A percentile compares a stretch with the other conserved stretches of the same genome.
Evolutionary conservation across 2,329 filamentous ascomycete species (phyloP).

Genomic region (Hypomyces perniciosus): DNA sequence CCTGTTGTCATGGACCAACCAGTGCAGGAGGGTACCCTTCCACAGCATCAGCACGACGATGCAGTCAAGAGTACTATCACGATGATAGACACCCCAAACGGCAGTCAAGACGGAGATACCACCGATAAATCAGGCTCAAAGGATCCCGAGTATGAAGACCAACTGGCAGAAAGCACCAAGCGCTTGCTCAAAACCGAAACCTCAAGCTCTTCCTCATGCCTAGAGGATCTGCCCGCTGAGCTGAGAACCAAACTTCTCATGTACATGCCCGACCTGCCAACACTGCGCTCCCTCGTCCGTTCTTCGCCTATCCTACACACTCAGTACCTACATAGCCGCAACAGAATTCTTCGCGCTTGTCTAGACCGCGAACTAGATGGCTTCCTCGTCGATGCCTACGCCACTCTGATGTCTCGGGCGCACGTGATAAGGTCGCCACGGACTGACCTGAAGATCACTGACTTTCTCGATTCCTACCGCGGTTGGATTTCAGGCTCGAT

Average conservation of each 20-base stretch:
- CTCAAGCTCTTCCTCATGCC: background rate
- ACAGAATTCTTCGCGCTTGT: slow-evolving; percentile 14
- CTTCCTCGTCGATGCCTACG: slow-evolving; percentile 18
- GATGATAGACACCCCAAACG: too few relatives aligned
- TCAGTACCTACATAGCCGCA: slow-evolving; percentile 16
- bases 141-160: background rate
- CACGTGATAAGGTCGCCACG: slow-evolving; percentile 7
- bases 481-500: slow-evolving; percentile 2
- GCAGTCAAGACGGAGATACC: too few relatives aligned
- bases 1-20: too few relatives aligned
- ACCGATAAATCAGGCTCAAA: background rate
- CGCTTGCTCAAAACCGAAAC: background rate
- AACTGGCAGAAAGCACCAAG: background rate
- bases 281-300: slow-evolving; percentile 12
- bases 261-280: slow-evolving; percentile 12
- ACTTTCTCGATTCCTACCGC: slow-evolving; percentile 7
- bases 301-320: slow-evolving; percentile 18
- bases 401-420: slow-evolving; percentile 13
- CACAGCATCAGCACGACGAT: too few relatives aligned
- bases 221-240: background rate
- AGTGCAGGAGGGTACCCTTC: too few relatives aligned
- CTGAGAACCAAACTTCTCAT: slow-evolving; percentile 11
- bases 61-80: too few relatives aligned
- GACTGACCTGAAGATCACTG: slow-evolving; percentile 7
- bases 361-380: slow-evolving; percentile 16